Evolutionary conservation across 202 grass and related monocot species (phyloP).

Genomic region (Schoenoplectus tabernaemontani): DNA sequence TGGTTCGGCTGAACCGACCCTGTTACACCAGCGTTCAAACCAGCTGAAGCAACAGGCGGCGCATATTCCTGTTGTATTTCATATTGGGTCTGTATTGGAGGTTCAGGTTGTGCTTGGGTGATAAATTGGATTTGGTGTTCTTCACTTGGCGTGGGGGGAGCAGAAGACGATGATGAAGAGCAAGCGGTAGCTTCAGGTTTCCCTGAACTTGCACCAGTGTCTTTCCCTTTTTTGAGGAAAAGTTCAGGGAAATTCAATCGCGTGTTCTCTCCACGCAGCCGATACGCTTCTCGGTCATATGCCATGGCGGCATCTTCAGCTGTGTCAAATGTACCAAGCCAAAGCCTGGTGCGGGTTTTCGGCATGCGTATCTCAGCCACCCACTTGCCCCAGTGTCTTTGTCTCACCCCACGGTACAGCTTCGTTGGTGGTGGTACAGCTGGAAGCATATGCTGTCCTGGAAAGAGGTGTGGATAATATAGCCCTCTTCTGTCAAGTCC

Average conservation of each 20-base stretch:
- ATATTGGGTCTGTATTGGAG: not conserved
- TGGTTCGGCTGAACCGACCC: not conserved
- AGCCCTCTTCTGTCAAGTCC: constrained; percentile 10
- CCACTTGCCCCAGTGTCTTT: constrained; percentile 96
- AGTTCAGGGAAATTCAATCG: constrained; percentile 87
- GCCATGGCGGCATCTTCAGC: constrained; percentile 87
- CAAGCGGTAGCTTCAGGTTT: constrained; percentile 15
- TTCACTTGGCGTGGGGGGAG: constrained; percentile 35
- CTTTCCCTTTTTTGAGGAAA: constrained; percentile 54
- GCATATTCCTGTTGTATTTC: constrained; percentile 7
- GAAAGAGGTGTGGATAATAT: constrained; percentile 38
- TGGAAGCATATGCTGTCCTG: constrained; percentile 25
- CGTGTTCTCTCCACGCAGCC: constrained; percentile 81
- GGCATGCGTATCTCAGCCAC: constrained; percentile 89
- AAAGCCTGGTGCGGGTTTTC: constrained; percentile 63
- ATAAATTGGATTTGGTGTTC: constrained; percentile 25
- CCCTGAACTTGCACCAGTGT: constrained; percentile 30
- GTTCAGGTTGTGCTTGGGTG: constrained; percentile 25
- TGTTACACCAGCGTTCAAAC: not conserved
- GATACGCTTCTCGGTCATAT: constrained; percentile 81
- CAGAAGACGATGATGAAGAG: constrained; percentile 40
- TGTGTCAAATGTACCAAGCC: constrained; percentile 96
- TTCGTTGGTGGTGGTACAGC: constrained; percentile 33
- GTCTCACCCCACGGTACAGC: constrained; percentile 79
- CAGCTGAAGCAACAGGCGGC: not conserved